A percentile compares a stretch with the other conserved stretches of the same genome.
Conservation (phyloP, 768 basidiomycete genomes). For the Suillus ampliporus region DNA sequence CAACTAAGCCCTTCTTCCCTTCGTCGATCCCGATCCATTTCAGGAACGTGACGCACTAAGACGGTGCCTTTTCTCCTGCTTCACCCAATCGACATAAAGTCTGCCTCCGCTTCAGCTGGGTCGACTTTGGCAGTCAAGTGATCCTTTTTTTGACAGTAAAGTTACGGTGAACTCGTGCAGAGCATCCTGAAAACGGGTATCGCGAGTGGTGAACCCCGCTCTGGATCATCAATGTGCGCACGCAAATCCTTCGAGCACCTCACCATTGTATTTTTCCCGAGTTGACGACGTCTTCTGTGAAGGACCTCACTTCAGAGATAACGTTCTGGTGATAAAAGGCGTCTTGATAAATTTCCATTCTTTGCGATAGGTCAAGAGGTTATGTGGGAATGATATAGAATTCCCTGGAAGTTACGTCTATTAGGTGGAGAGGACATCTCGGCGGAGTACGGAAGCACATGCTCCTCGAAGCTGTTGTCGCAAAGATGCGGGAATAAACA, state of each 20-base stretch:
- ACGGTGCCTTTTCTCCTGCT: slow-evolving; percentile 72
- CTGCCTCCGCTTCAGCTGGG: slow-evolving; percentile 71
- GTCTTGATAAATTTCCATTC: slow-evolving; percentile 94
- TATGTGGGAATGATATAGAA: slow-evolving; percentile 76
- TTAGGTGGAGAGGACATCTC: slow-evolving; percentile 87
- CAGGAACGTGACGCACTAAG: slow-evolving; percentile 81
- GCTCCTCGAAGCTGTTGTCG: slow-evolving; percentile 97
- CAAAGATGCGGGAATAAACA: slow-evolving; percentile 69
- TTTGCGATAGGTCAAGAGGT: slow-evolving; percentile 72
- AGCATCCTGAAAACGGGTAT: slow-evolving; percentile 62
- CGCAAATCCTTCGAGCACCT: slow-evolving; percentile 93
- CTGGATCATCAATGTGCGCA: slow-evolving; percentile 61
- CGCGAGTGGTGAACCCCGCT: slow-evolving; percentile 33
- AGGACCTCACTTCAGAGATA: slow-evolving; percentile 70
- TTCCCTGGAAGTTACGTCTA: slow-evolving; percentile 70
- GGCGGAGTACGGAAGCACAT: slow-evolving; percentile 83
- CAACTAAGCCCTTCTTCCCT: slow-evolving; percentile 43
- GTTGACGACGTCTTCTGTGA: slow-evolving; percentile 69
- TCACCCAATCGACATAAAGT: slow-evolving; percentile 90
- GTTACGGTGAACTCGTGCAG: slow-evolving; percentile 89
- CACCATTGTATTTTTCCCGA: slow-evolving; percentile 78
- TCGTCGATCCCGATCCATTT: slow-evolving; percentile 62
- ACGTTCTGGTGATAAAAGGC: slow-evolving; percentile 57
- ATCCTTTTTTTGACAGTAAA: slow-evolving; percentile 53
- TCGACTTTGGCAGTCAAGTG: slow-evolving; percentile 58